Base-by-base conservation (phyloP, 2,329 filamentous ascomycete genomes). In the Alternaria postmessia region DNA sequence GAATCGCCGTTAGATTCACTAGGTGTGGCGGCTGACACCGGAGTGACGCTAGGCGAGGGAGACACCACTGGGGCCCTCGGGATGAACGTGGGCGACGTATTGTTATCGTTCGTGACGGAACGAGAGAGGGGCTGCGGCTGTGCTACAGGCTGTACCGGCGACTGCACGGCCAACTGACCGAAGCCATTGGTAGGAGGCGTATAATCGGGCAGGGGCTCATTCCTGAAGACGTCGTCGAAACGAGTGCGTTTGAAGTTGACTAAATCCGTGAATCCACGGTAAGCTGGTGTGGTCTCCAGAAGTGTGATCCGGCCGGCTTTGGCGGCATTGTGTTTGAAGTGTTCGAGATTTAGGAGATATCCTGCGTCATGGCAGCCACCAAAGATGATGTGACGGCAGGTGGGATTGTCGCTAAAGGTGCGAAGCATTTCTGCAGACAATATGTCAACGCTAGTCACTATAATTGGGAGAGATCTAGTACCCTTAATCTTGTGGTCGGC, bases 341-440 rank as follows among this genome's bases (percentile, higher is more conserved):
- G 75, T 51, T 82, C 81, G 49, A 84, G 75, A 26, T 80, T 80
- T 22, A 80, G 74, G 32, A 83, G 74, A 59, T 81, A 83, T 32
- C 81, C 81, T 43, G 80, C 79, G 67, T 84, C 82, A 57, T 82
- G 80, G 61, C 80, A 82, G 7, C 81, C 81, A 20, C 80, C 81
- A 61, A 84, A 83, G 64, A 83, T 77, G 66, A 83, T 79, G 57
- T 82, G 80, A 59, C 79, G 80, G 71, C 80, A 82, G 41, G 82
- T 81, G 16, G 78, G 72, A 57, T 82, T 83, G 42, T 78, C 75
- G 61, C 81, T 73, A 70, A 81, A 83, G 3, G 82, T 76, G 44
- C 81, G 77, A 51, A 83, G 75, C 65, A 79, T 82, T 74, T 83
- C 81, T 74, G 65, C 18, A 28, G 2, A 12, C 7, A 2, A 9